Evolutionary conservation across 2,329 filamentous ascomycete genomes (phyloP).

Genomic region (Dendryphion nanum): DNA sequence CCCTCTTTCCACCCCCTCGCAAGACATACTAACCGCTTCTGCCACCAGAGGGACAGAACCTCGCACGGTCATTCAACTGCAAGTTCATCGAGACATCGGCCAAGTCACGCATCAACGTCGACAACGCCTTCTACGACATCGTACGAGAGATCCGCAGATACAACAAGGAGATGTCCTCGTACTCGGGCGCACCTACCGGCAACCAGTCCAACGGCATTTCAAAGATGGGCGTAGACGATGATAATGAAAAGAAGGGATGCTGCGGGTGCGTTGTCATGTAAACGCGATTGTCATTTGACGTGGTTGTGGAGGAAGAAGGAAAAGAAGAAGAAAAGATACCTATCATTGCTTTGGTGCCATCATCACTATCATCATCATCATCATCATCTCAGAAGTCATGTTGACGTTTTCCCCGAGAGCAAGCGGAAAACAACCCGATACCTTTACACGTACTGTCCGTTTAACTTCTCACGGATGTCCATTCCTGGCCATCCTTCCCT

Average conservation of each 20-base stretch:
- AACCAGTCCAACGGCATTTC: constrained; percentile 58
- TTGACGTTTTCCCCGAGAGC: constrained; percentile 7
- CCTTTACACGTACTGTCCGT: constrained; percentile 36
- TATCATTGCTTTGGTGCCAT: constrained; percentile 23
- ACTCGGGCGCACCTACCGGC: constrained; percentile 65
- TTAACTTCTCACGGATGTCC: constrained; percentile 20
- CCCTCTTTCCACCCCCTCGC: constrained; percentile 3
- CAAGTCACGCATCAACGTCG: constrained; percentile 96
- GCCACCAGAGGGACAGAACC: constrained; percentile 75
- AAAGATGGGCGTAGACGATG: constrained; percentile 78
- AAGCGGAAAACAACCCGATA: constrained; percentile 28
- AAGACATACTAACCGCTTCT: constrained; percentile 18
- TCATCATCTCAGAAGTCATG: constrained; percentile 17
- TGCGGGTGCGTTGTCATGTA: constrained; percentile 89
- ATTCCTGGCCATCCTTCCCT: constrained; percentile 14
- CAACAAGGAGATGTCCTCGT: constrained; percentile 96
- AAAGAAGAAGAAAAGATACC: constrained; percentile 21
- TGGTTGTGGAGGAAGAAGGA: constrained; percentile 10
- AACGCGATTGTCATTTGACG: constrained; percentile 6
- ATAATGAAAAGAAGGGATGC: constrained; percentile 68
- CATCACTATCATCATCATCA: too few relatives aligned
- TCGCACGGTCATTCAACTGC: constrained; percentile 87
- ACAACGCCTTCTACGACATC: constrained; percentile 97
- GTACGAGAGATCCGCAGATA: constrained; percentile 97
- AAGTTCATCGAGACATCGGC: constrained; percentile 99